phyloP scores from a whole-genome alignment of 1,139 yeast species.

The Debaryomycetaceae sp. region DNA sequence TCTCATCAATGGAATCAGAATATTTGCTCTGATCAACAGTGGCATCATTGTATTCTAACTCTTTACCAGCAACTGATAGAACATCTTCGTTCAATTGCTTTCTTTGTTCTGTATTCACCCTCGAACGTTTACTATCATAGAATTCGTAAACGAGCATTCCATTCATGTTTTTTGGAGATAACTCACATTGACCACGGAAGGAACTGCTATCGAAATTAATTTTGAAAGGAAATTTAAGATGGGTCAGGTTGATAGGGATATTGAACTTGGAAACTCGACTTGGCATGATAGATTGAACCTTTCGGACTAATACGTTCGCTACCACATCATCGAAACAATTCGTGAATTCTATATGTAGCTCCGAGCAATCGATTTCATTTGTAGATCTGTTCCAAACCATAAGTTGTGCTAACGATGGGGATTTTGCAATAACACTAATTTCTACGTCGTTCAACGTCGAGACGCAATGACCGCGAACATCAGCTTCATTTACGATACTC shows the following conservation, averaged over 20 bases:
- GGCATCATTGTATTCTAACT: background rate
- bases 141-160: constrained; percentile 14
- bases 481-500: background rate
- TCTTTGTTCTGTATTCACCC: background rate
- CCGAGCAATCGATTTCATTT: constrained; percentile 26
- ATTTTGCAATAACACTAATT: constrained; percentile 29
- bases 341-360: constrained; percentile 27
- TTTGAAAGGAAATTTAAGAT: constrained; percentile 34
- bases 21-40: background rate
- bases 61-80: background rate
- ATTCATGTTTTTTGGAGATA: constrained; percentile 24
- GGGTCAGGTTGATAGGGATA: constrained; percentile 28
- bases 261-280: constrained; percentile 32
- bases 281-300: constrained; percentile 31
- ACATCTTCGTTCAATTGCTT: background rate
- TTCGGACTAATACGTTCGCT: constrained; percentile 26
- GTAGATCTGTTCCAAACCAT: constrained; percentile 28
- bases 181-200: constrained; percentile 20
- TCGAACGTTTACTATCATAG: background rate
- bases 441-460: constrained; percentile 7
- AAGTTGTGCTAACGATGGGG: constrained; percentile 30
- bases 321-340: constrained; percentile 28
- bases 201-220: constrained; percentile 22
- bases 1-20: background rate
- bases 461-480: background rate